Evolutionary conservation across 2,329 filamentous ascomycete species (phyloP).

Genomic region (Microdochium trichocladiopsis): DNA sequence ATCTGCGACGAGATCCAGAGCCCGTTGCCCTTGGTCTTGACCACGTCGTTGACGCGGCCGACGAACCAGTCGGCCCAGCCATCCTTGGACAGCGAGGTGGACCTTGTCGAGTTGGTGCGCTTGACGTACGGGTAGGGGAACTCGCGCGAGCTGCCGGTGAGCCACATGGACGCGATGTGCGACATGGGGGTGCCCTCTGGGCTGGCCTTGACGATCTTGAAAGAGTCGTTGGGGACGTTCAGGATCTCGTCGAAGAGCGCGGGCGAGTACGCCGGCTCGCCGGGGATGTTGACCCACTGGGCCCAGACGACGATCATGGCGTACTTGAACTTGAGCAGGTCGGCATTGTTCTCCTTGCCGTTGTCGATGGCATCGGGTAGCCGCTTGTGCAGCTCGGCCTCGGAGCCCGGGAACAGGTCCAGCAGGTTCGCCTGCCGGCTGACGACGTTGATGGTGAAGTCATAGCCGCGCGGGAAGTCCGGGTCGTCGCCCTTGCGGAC

Average conservation of each 20-base stretch:
- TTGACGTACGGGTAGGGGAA: slow-evolving; percentile 41
- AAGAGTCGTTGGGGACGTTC: slow-evolving; percentile 22
- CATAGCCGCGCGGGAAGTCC: slow-evolving; percentile 35
- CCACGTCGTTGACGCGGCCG: slow-evolving; percentile 27
- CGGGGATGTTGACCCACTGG: slow-evolving; percentile 30
- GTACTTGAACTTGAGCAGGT: slow-evolving; percentile 26
- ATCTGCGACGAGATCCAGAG: slow-evolving; percentile 35
- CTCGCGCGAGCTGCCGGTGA: slow-evolving; percentile 36
- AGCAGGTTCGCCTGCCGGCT: slow-evolving; percentile 28
- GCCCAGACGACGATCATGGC: slow-evolving; percentile 36
- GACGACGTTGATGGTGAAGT: slow-evolving; percentile 37
- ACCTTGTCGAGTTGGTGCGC: slow-evolving; percentile 35
- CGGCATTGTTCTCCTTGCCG: slow-evolving; percentile 27
- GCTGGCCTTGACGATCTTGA: slow-evolving; percentile 21
- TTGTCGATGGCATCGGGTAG: slow-evolving; percentile 10
- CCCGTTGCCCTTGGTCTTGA: slow-evolving; percentile 24
- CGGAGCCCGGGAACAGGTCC: slow-evolving; percentile 25
- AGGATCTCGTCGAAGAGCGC: slow-evolving; percentile 33
- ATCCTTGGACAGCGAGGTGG: slow-evolving; percentile 27
- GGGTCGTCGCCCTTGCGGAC: slow-evolving; percentile 35
- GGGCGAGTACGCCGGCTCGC: slow-evolving; percentile 24
- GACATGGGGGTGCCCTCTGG: slow-evolving; percentile 31
- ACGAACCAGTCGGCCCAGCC: slow-evolving; percentile 31
- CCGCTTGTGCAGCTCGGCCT: slow-evolving; percentile 19
- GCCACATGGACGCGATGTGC: slow-evolving; percentile 33